Base-by-base conservation (phyloP, 2,329 filamentous ascomycete genomes). In the Fusarium nematophilum region DNA sequence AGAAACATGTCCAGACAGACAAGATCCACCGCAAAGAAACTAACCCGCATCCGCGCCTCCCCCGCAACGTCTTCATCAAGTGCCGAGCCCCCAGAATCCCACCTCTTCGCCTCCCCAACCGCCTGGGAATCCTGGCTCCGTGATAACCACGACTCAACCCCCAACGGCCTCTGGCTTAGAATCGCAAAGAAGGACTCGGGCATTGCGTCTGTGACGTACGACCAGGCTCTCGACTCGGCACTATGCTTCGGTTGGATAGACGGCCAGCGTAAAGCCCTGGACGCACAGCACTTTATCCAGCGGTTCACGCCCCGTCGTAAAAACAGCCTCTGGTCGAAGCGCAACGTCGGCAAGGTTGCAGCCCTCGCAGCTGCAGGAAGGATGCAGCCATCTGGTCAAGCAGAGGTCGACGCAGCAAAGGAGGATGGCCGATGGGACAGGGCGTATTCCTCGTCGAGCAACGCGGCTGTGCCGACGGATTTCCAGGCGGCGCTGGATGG, bases 161-260 rank as follows among this genome's bases (percentile, higher is more conserved):
- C n/a, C n/a, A 26, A 71, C 0, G 81, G 80, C 0, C 61, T 84
- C 46, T 81, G 82, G 74, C 72, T 85, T 13, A 76, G 80, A 44
- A 72, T 84, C 18, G 76, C 76, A 39, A 85, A 85, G 53, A 85
- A 83, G 53, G 51, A 69, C 15, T 76, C 77, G 2, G 67, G 70
- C 4, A 70, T 77, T n/a, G 59, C 74, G 1, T 81, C 81, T 0
- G 71, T 86, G 11, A 78, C 77, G 13, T 79, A 80, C 67, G 77
- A 65, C 55, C 73, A 86, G 66, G 85, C 85, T 1, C 76, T 88
- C 14, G 81, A 87, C 65, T 72, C 77, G 27, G 84, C 85, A 1
- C 76, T 88, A 6, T 87, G 85, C 68, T 83, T 82, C 65, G 86
- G 86, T 34, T 88, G 86, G 85, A 88, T 88, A 52, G 85, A 88